These are phyloP conservation scores for Colletotrichum sp. DNA, from an alignment of 2,329 filamentous ascomycete species.

Conservation along the genomic window DNA sequence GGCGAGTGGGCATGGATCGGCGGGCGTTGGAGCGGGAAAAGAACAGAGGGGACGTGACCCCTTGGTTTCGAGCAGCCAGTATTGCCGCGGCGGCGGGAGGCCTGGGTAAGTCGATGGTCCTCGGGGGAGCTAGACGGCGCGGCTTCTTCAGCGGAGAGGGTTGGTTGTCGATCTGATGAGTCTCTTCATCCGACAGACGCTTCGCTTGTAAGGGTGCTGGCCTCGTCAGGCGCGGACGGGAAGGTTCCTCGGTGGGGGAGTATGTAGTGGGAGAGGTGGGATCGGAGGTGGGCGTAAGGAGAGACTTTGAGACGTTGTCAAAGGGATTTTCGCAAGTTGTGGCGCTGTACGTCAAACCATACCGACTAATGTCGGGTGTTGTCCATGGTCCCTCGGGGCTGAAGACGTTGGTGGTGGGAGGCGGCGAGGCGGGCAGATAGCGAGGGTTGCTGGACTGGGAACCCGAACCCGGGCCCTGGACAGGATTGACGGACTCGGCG, in stretches of 20 bases:
- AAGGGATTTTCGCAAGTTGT: conserved; percentile 22
- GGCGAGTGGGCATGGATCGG: conserved; percentile 37
- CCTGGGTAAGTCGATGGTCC: conserved; percentile 44
- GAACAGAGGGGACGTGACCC: conserved; percentile 55
- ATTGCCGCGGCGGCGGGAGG: conserved; percentile 21
- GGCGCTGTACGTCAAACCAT: conserved; percentile 32
- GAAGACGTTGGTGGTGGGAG: background rate
- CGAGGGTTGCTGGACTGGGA: conserved; percentile 15
- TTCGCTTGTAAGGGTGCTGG: conserved; percentile 26
- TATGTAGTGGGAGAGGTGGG: background rate
- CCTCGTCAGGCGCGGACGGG: background rate
- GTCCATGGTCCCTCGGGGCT: conserved; percentile 11
- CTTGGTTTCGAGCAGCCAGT: conserved; percentile 32
- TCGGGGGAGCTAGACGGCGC: conserved; percentile 50
- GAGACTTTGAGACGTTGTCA: conserved; percentile 13
- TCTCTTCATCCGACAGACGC: conserved; percentile 29
- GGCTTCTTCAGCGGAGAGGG: conserved; percentile 49
- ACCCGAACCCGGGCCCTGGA: conserved; percentile 20
- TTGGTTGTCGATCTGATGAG: background rate
- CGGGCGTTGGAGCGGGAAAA: conserved; percentile 50
- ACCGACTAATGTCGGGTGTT: conserved; percentile 26
- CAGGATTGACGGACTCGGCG: background rate
- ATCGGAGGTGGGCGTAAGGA: conserved; percentile 3
- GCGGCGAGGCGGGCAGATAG: conserved; percentile 12
- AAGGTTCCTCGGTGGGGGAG: conserved; percentile 2